Percentiles rank a stretch among this genome's conserved stretches.
These are phyloP conservation scores for Noccaea caerulescens DNA, from an alignment of 345 rosid genomes.

Conservation along the genomic window DNA sequence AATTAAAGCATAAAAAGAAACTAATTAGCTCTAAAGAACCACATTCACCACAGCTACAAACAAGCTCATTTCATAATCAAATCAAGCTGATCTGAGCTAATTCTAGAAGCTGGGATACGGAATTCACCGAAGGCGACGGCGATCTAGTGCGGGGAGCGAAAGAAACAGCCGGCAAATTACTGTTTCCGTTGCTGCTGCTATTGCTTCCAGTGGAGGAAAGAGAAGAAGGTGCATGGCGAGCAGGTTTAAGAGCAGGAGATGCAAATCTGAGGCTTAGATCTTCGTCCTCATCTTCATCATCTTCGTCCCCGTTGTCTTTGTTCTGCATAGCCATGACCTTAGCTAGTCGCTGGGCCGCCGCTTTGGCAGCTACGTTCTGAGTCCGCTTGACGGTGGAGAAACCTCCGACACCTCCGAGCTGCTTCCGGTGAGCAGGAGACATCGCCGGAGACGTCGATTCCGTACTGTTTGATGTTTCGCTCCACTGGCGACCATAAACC, in stretches of 20 bases:
- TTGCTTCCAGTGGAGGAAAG: conserved; percentile 46
- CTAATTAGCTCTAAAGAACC: conserved; percentile 37
- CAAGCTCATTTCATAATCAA: conserved; percentile 12
- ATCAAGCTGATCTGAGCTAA: conserved; percentile 30
- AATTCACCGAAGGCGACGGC: conserved; percentile 90
- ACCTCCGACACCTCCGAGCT: conserved; percentile 52
- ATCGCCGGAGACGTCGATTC: conserved; percentile 85
- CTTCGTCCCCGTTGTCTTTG: conserved; percentile 76
- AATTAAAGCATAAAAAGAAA: conserved; percentile 49
- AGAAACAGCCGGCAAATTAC: conserved; percentile 53
- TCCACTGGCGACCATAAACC: conserved; percentile 86
- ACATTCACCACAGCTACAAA: background rate
- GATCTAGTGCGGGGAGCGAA: conserved; percentile 68
- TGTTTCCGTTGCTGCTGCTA: conserved; percentile 45
- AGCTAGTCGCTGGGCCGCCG: conserved; percentile 94
- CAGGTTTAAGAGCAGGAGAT: conserved; percentile 44
- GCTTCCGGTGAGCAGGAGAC: conserved; percentile 88
- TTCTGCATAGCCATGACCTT: conserved; percentile 95
- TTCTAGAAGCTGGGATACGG: conserved; percentile 15
- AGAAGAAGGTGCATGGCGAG: conserved; percentile 37
- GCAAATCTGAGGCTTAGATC: conserved; percentile 67
- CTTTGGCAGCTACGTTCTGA: conserved; percentile 98
- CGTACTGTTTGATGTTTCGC: conserved; percentile 78
- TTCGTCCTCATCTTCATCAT: conserved; percentile 65
- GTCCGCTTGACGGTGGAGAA: conserved; percentile 80